A percentile compares a stretch with the other conserved stretches of the same genome.
phyloP scores from a whole-genome alignment of 164 flowering plant species.

The Echeveria elegans region DNA sequence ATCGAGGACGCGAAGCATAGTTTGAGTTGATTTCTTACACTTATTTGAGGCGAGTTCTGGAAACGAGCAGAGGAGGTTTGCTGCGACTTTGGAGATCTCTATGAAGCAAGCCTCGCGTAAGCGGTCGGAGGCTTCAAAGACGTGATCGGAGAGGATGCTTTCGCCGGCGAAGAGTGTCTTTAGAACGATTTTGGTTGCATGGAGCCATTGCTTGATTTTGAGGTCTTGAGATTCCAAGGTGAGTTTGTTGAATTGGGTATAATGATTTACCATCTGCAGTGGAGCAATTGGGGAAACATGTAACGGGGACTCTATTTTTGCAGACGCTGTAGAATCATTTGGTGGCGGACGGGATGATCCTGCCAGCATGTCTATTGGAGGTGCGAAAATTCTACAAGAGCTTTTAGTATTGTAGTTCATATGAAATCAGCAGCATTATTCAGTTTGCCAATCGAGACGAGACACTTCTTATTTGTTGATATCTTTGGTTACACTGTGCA shows the following conservation, averaged over 20 bases:
- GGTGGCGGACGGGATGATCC: constrained; percentile 91
- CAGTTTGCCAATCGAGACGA: too few species aligned
- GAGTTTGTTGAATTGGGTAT: constrained; percentile 7
- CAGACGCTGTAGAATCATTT: constrained; percentile 74
- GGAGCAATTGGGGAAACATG: constrained; percentile 60
- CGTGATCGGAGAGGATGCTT: too few species aligned
- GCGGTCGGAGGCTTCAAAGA: too few species aligned
- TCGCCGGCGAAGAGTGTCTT: constrained; percentile 10
- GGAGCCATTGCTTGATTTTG: too few species aligned
- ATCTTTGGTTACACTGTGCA: too few species aligned
- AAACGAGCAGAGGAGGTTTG: too few species aligned
- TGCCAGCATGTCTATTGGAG: constrained; percentile 82
- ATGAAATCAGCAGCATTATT: background rate
- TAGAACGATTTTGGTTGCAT: too few species aligned
- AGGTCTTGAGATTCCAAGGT: constrained; percentile 6
- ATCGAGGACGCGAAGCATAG: too few species aligned
- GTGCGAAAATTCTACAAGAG: constrained; percentile 21
- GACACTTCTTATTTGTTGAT: too few species aligned
- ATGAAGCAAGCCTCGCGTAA: constrained; percentile 10
- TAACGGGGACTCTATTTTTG: constrained; percentile 63
- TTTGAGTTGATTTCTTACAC: too few species aligned
- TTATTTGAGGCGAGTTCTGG: too few species aligned
- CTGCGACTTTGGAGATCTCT: constrained; percentile 9
- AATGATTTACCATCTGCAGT: constrained; percentile 32
- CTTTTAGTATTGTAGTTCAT: background rate